Conservation (phyloP, 2,329 filamentous ascomycete genomes). For the Orbilia oligospora region DNA sequence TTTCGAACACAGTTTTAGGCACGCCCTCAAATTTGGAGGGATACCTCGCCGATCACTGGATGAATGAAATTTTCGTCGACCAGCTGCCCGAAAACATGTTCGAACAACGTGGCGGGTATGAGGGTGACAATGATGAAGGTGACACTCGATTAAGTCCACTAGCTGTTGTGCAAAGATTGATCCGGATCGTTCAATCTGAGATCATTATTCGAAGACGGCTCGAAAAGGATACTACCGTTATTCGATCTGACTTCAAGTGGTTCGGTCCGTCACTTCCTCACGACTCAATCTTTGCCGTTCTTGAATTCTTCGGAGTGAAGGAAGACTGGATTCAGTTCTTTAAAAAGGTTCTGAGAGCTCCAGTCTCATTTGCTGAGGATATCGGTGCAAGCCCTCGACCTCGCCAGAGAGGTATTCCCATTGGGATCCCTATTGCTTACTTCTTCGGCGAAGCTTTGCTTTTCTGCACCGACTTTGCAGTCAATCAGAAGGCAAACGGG, state of each 20-base stretch:
- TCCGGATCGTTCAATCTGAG: constrained; percentile 73
- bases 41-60: constrained; percentile 67
- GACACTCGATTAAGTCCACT: constrained; percentile 68
- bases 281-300: constrained; percentile 71
- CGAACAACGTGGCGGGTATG: constrained; percentile 68
- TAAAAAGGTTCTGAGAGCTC: constrained; percentile 73
- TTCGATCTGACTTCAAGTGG: constrained; percentile 74
- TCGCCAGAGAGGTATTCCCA: constrained; percentile 73
- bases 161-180: constrained; percentile 72
- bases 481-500: constrained; percentile 73
- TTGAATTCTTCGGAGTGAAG: constrained; percentile 74
- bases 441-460: constrained; percentile 74
- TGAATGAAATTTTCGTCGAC: constrained; percentile 70
- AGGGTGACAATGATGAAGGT: constrained; percentile 64
- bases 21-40: constrained; percentile 68
- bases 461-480: constrained; percentile 76
- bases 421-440: constrained; percentile 74
- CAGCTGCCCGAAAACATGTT: constrained; percentile 70
- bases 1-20: constrained; percentile 66
- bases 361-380: constrained; percentile 73
- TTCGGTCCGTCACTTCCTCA: constrained; percentile 75
- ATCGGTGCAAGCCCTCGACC: constrained; percentile 68
- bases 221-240: constrained; percentile 68
- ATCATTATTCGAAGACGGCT: constrained; percentile 62
- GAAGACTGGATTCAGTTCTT: constrained; percentile 75